A percentile compares a stretch with the other conserved stretches of the same genome.
Conservation (phyloP, 768 basidiomycete species). For the Mycena indigotica region DNA sequence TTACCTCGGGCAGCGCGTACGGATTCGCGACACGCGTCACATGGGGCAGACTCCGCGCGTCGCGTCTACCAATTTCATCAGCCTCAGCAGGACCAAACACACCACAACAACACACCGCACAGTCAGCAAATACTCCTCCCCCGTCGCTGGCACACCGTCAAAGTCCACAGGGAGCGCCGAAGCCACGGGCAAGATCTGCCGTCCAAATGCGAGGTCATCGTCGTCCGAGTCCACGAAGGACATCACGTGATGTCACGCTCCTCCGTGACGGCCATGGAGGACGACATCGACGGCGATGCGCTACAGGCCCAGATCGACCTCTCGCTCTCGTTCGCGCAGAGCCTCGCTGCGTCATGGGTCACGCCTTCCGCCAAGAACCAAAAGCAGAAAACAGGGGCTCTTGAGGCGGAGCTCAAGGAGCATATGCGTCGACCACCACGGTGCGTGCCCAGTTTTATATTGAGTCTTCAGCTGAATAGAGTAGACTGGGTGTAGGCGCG, state of each 20-base stretch:
- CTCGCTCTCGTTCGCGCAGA: conserved; percentile 75
- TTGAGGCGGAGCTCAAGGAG: conserved; percentile 63
- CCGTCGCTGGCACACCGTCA: conserved; percentile 65
- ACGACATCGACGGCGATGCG: conserved; percentile 65
- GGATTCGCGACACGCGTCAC: conserved; percentile 70
- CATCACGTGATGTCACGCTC: not conserved
- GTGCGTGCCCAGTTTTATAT: conserved; percentile 38
- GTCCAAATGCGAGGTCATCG: conserved; percentile 63
- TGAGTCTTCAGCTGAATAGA: conserved; percentile 9
- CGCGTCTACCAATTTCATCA: conserved; percentile 65
- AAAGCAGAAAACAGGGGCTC: conserved; percentile 37
- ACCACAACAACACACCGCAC: conserved; percentile 61
- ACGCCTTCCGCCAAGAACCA: conserved; percentile 50
- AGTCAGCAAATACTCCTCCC: conserved; percentile 78
- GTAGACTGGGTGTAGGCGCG: conserved; percentile 77
- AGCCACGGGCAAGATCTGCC: conserved; percentile 80
- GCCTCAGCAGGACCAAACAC: too few species aligned
- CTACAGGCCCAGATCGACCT: conserved; percentile 84
- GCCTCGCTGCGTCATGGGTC: conserved; percentile 78
- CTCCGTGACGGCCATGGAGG: conserved; percentile 33
- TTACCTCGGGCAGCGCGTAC: conserved; percentile 52
- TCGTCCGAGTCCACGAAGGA: conserved; percentile 51
- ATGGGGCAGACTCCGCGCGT: conserved; percentile 66
- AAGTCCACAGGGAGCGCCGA: conserved; percentile 67
- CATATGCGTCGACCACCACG: conserved; percentile 71